phyloP scores from a whole-genome alignment of 768 basidiomycete species.

The Terana coerulea region DNA sequence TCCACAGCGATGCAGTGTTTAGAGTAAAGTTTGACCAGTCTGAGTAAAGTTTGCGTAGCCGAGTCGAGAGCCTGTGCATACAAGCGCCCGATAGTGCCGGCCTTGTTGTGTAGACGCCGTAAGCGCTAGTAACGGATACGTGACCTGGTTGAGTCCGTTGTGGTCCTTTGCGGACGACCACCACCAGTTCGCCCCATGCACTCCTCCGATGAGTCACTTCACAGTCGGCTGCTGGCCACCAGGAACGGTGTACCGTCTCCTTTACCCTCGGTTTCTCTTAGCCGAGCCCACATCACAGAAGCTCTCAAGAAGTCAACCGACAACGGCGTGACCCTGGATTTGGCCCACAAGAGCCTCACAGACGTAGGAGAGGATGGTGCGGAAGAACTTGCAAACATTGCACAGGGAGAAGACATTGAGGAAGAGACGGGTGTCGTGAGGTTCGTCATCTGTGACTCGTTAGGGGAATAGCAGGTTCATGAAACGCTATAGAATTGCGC shows the following conservation, averaged over 20 bases:
- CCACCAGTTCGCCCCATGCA: conserved; percentile 7
- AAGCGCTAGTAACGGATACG: conserved; percentile 3
- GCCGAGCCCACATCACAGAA: conserved; percentile 55
- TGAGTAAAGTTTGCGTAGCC: conserved; percentile 1
- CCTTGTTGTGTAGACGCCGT: neutral
- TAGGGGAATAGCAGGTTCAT: neutral
- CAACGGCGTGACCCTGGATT: conserved; percentile 77
- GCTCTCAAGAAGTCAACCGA: conserved; percentile 68
- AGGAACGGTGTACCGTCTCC: conserved; percentile 22
- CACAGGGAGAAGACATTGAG: conserved; percentile 38
- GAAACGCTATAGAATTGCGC: conserved; percentile 58
- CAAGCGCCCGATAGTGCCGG: neutral
- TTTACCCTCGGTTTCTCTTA: conserved; percentile 41
- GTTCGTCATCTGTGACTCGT: conserved; percentile 35
- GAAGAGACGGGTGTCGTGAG: conserved; percentile 56
- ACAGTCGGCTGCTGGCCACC: neutral
- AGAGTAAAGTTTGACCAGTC: neutral
- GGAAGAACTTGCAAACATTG: conserved; percentile 65
- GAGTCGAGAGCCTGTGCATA: neutral
- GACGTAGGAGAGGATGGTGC: conserved; percentile 75
- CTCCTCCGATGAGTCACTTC: conserved; percentile 6
- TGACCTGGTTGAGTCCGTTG: conserved; percentile 5
- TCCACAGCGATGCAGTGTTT: neutral
- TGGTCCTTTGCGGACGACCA: conserved; percentile 6
- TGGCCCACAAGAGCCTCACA: conserved; percentile 74